Percentiles rank a stretch among this genome's conserved stretches.
Evolutionary conservation across 2,329 filamentous ascomycete species (phyloP).

Genomic region (Aspergillus niger): DNA sequence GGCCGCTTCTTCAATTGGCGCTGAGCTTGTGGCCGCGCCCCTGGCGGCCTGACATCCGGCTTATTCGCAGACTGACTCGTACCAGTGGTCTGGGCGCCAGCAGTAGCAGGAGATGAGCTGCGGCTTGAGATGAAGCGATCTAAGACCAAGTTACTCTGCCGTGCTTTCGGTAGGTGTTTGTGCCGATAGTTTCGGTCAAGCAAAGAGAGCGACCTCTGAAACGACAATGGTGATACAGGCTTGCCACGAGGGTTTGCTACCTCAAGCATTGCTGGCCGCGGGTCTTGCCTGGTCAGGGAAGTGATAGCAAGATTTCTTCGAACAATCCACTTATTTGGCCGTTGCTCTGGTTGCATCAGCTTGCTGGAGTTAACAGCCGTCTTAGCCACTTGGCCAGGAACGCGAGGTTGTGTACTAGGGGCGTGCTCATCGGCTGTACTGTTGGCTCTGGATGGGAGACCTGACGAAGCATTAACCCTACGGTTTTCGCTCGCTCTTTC

Average conservation of each 20-base stretch:
- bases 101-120: constrained; percentile 10
- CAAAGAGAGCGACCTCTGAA: constrained; percentile 37
- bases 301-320: constrained; percentile 38
- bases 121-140: constrained; percentile 39
- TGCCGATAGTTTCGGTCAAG: constrained; percentile 34
- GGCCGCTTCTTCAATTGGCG: constrained; percentile 38
- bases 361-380: not conserved
- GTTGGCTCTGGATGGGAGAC: constrained; percentile 5
- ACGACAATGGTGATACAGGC: constrained; percentile 24
- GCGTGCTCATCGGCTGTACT: constrained; percentile 8
- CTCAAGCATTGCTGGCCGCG: constrained; percentile 41
- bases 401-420: not conserved
- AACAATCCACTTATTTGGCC: constrained; percentile 37
- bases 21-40: constrained; percentile 8
- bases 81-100: not conserved
- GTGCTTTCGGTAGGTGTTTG: constrained; percentile 17
- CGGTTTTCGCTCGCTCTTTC: not conserved
- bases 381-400: constrained; percentile 5
- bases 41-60: constrained; percentile 15
- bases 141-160: constrained; percentile 33
- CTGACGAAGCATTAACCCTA: not conserved
- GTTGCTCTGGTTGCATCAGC: constrained; percentile 19
- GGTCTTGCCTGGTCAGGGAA: constrained; percentile 37
- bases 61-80: not conserved
- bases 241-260: constrained; percentile 21